Base-by-base conservation (phyloP, 768 basidiomycete genomes). In the Agrocybe pediades region DNA sequence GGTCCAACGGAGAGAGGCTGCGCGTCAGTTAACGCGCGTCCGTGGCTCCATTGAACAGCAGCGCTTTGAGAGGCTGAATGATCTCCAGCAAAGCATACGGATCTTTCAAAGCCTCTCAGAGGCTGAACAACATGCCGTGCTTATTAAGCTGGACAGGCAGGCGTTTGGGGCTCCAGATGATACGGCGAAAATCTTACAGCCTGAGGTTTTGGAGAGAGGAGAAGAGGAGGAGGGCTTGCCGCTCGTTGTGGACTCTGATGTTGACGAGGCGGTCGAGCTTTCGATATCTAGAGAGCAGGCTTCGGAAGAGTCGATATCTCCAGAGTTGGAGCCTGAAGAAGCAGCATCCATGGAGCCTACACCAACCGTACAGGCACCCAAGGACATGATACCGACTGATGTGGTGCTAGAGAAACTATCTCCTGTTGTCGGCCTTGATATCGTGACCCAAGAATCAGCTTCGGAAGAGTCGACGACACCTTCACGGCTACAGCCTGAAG, bases 11-110 rank as follows among this genome's bases (percentile, higher is more conserved):
- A 71, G 89, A 47, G 77, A 74, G 53, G 74, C 79, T 47, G 73
- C 73, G 6, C 80, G 80, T 44, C 73, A 69, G 20, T 65, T 84
- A 36, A 71, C 81, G 7, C 61, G 68, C 8, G 74, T 78, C 6
- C 82, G 89, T 46, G 82, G 81, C 8, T 66, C 69, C 9, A 74
- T 90, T 17, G 89, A 92, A 66, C 61, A 67, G 16, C 78, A 79
- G 23, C 83, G 89, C 50, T 71, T 83, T 36, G 65, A 74, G 49
- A 78, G 89, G 42, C 73, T 92, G 2, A 66, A 69, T 23, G 73
- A 72, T 40, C 60, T 83, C 42, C 70, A 71, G 30, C 65, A 62
- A 33, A 66, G 78, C 4, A 62, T 84, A 23, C 58, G 71, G 9
- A 66, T 65, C 47, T 74, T 80, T 56, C 67, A 68, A 50, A 59